phyloP scores from a whole-genome alignment of 1,139 yeast species.

The Scheffersomyces segobiensis region DNA sequence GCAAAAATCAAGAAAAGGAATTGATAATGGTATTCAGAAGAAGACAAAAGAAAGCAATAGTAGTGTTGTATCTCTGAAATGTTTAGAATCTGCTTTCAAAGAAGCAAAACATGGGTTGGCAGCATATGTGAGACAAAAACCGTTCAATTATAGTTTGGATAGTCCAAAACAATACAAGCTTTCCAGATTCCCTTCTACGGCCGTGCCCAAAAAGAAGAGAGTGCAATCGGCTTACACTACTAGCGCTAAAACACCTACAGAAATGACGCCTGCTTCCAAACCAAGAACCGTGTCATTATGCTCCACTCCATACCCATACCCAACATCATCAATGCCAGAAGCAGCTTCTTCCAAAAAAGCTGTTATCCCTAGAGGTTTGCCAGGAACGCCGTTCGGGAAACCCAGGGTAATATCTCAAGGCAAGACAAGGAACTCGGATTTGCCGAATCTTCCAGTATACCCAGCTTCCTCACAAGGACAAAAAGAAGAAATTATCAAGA shows the following conservation, averaged over 20 bases:
- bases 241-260: background rate
- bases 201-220: background rate
- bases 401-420: background rate
- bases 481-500: background rate
- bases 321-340: background rate
- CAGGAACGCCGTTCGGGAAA: background rate
- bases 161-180: slow-evolving; percentile 30
- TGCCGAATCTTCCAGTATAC: background rate
- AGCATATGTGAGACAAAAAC: slow-evolving; percentile 26
- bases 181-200: slow-evolving; percentile 28
- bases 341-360: background rate
- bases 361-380: background rate
- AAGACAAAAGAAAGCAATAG: background rate
- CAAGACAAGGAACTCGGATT: background rate
- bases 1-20: background rate
- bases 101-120: slow-evolving; percentile 19
- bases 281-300: background rate
- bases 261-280: background rate
- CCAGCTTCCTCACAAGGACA: background rate
- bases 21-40: too few relatives aligned
- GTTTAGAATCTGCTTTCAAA: background rate
- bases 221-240: background rate
- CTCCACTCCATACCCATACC: background rate
- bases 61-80: background rate
- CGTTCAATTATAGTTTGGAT: slow-evolving; percentile 37